phyloP scores from a whole-genome alignment of 139 green algal species.

The Tetradesmus obliquus region DNA sequence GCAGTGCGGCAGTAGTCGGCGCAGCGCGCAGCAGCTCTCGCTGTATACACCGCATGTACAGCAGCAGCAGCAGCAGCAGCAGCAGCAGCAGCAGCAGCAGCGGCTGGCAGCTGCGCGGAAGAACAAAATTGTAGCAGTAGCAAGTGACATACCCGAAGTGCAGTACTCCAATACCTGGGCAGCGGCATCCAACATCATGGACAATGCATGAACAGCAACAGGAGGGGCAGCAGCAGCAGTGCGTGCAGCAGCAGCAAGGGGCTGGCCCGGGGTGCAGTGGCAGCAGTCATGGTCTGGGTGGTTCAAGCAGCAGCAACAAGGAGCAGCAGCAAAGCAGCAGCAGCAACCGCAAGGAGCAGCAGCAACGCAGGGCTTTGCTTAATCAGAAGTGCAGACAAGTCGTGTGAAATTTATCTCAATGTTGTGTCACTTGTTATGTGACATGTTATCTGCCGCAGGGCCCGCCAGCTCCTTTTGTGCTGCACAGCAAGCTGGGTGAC shows the following conservation, averaged over 20 bases:
- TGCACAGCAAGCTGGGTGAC: slow-evolving; percentile 63
- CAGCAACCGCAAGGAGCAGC: too few species aligned
- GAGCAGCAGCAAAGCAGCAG: too few species aligned
- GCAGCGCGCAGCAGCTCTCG: too few species aligned
- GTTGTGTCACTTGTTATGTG: background rate
- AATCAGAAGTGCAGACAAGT: too few species aligned
- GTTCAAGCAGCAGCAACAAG: too few species aligned
- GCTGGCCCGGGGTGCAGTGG: too few species aligned
- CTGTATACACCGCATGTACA: too few species aligned
- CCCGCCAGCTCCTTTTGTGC: slow-evolving; percentile 62
- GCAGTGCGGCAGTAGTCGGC: too few species aligned
- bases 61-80: background rate
- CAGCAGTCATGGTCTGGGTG: too few species aligned
- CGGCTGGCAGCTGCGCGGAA: background rate
- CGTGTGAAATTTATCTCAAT: too few species aligned
- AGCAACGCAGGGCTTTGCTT: too few species aligned
- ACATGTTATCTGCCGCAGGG: slow-evolving; percentile 9
- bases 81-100: background rate
- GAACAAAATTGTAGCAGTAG: background rate
- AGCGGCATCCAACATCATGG: background rate
- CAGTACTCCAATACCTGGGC: background rate
- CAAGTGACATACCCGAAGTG: background rate
- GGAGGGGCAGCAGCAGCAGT: background rate
- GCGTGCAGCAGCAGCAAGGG: too few species aligned
- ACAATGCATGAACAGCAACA: background rate